A percentile compares a stretch with the other conserved stretches of the same genome.
Conservation (phyloP, 148 eudicot species). For the Fagopyrum homotropicum region DNA sequence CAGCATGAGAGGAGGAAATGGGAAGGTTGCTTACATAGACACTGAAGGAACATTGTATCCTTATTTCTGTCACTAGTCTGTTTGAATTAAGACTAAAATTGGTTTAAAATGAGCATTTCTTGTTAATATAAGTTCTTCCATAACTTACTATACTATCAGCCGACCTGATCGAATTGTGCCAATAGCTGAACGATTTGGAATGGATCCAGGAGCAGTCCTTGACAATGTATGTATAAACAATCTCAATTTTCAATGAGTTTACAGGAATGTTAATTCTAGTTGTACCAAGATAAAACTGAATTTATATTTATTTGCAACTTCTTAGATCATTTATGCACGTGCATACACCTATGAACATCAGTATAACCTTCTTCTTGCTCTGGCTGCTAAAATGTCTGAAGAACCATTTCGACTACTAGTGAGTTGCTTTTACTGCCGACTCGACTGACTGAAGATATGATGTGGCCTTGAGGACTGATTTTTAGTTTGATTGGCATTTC, state of each 20-base stretch:
- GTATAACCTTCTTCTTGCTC: conserved; percentile 86
- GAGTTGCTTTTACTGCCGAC: conserved; percentile 17
- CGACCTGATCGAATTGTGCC: conserved; percentile 96
- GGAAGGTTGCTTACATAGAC: conserved; percentile 95
- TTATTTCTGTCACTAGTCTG: conserved; percentile 11
- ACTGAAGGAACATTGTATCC: conserved; percentile 99
- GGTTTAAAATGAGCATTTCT: background rate
- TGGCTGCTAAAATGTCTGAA: conserved; percentile 98
- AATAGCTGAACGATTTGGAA: conserved; percentile 95
- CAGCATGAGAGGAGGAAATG: conserved; percentile 85
- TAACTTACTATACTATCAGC: conserved; percentile 35
- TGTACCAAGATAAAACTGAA: background rate
- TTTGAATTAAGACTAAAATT: conserved; percentile 3
- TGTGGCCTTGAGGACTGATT: conserved; percentile 16
- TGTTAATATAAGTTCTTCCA: conserved; percentile 18
- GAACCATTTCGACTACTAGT: conserved; percentile 93
- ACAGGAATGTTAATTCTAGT: background rate
- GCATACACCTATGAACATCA: conserved; percentile 99
- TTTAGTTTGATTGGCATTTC: conserved; percentile 1
- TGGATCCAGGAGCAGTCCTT: conserved; percentile 96
- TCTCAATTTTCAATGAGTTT: background rate
- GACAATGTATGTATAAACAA: conserved; percentile 79
- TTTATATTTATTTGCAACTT: background rate
- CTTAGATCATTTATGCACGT: conserved; percentile 93
- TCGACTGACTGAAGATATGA: background rate